Percentiles rank a stretch among this genome's conserved stretches.
These are phyloP conservation scores for Russula earlei DNA, from an alignment of 768 basidiomycete genomes.

Conservation along the genomic window DNA sequence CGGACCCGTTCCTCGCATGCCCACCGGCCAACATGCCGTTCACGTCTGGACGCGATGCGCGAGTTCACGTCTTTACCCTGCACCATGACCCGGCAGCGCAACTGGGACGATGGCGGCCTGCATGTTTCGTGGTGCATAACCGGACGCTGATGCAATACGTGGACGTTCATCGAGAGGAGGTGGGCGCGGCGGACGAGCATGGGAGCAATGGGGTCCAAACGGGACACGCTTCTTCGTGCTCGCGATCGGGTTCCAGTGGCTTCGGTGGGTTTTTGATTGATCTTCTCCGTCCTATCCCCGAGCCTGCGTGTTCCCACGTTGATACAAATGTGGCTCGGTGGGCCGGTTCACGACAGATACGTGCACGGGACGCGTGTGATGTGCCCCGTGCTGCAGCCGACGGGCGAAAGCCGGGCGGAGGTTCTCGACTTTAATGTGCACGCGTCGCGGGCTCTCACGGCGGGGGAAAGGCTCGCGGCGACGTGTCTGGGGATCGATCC, in stretches of 20 bases:
- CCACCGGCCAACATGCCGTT: conserved; percentile 18
- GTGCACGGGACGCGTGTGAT: conserved; percentile 35
- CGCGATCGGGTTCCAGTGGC: conserved; percentile 30
- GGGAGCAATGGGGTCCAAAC: conserved; percentile 33
- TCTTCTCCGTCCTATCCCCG: not conserved
- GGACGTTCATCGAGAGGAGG: not conserved
- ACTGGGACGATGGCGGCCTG: conserved; percentile 15
- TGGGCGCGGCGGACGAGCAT: conserved; percentile 20
- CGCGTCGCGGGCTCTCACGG: conserved; percentile 7
- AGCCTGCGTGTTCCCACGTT: too few species aligned
- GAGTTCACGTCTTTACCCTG: conserved; percentile 25
- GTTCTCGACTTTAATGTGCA: conserved; percentile 29
- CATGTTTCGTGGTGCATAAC: conserved; percentile 30
- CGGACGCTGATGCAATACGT: conserved; percentile 22
- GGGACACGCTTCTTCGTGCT: conserved; percentile 29
- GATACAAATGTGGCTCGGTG: too few species aligned
- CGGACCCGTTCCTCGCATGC: conserved; percentile 24
- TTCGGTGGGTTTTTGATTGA: conserved; percentile 22
- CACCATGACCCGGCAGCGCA: conserved; percentile 17
- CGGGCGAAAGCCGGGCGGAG: conserved; percentile 10
- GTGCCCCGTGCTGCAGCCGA: conserved; percentile 18
- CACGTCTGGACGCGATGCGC: conserved; percentile 18
- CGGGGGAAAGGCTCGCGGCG: not conserved
- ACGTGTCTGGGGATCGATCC: not conserved
- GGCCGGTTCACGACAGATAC: conserved; percentile 16